Base-by-base conservation (phyloP, 2,329 filamentous ascomycete species). In the Sphaceloma murrayae region DNA sequence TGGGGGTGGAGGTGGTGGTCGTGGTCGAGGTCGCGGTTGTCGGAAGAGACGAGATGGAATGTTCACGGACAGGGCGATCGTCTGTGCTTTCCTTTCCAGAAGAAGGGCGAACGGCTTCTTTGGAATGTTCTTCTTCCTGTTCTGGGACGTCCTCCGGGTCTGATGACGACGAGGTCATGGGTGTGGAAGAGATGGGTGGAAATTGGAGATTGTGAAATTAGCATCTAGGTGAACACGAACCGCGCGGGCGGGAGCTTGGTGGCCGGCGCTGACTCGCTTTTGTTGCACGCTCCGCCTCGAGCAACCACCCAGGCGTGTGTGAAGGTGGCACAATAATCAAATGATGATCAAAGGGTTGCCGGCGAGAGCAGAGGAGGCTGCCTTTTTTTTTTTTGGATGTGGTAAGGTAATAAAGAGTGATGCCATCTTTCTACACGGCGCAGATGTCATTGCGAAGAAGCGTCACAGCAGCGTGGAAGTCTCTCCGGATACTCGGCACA, bases 21-120 rank as follows among this genome's bases (percentile, higher is more conserved):
- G 8, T 8, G n/a, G n/a, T n/a, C n/a, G n/a, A 32, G 30, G 40
- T 21, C 22, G 17, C 29, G 4, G 36, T 27, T 11, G 36, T 27
- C 18, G 11, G 36, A 27, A 13, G n/a, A 43, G 30, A 43, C 29
- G 30, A 32, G 40, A 33, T 43, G 30, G 40, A 43, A 34, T 43
- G 40, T 29, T 21, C 40, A 43, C 40, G 40, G 40, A 34, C 27
- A 32, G 17, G 17, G 11, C 33, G 40, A 6, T 13, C 29, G 42
- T 45, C 42, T 34, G 42, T 45, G 42, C 32, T 24, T 18, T 34
- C 36, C 29, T 36, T 45, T 45, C 42, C 36, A 34, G 42, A 45
- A 45, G 42, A 10, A 14, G 31, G 14, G n/a, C 14, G 22, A 14
- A 16, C 42, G 16, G 30, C 31, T 22, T n/a, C n/a, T n/a, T 45